Conservation (phyloP, 805 yeast genomes). For the Nakazawaea holstii region DNA sequence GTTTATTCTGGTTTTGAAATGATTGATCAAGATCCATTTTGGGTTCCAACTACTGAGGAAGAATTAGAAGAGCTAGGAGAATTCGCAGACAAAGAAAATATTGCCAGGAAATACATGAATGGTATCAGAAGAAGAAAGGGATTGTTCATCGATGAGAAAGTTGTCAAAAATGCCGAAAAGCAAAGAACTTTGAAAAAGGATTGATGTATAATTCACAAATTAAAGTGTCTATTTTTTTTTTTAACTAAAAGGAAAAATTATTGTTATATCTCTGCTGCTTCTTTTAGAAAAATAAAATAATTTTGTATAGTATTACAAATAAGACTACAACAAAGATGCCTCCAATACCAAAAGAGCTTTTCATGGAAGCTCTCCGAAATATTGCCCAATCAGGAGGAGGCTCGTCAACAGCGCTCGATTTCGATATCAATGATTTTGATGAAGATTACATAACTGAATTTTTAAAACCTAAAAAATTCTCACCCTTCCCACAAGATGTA, state of each 20-base stretch:
- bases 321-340: neutral
- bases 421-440: neutral
- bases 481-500: slow-evolving; percentile 1
- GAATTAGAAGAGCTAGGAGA: slow-evolving; percentile 93
- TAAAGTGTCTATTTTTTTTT: neutral
- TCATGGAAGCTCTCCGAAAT: neutral
- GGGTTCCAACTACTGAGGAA: slow-evolving; percentile 98
- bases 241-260: neutral
- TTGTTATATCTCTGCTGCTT: neutral
- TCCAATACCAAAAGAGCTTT: neutral
- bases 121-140: slow-evolving; percentile 82
- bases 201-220: slow-evolving; percentile 18
- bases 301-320: neutral
- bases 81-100: slow-evolving; percentile 84
- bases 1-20: slow-evolving; percentile 85
- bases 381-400: neutral
- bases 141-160: slow-evolving; percentile 81
- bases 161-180: slow-evolving; percentile 88
- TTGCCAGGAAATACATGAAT: slow-evolving; percentile 85
- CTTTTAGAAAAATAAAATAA: no score
- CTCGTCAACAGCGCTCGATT: neutral
- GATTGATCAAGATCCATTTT: slow-evolving; percentile 90
- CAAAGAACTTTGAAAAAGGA: slow-evolving; percentile 84
- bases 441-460: neutral
- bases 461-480: neutral